Evolutionary conservation across 177 flowering plant genomes (phyloP).

Genomic region (Vitis hybrid): DNA sequence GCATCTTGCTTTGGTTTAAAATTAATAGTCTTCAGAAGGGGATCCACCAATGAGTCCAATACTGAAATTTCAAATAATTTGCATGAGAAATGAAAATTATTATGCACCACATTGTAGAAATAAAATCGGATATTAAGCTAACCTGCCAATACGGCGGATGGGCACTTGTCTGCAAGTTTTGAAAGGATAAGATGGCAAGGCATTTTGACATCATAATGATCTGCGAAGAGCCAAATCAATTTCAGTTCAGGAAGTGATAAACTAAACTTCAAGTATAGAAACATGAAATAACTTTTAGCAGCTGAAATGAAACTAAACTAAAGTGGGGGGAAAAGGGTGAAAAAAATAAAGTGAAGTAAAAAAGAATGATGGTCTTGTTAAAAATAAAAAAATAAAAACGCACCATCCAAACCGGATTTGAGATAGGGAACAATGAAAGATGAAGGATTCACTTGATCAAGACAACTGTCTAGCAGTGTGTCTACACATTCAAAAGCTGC

Average conservation of each 20-base stretch:
- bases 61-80: conserved; percentile 38
- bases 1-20: conserved; percentile 97
- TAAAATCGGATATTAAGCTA: conserved; percentile 10
- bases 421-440: conserved; percentile 95
- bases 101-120: neutral
- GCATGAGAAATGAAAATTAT: neutral
- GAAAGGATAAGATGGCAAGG: conserved; percentile 99
- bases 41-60: conserved; percentile 95
- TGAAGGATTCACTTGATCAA: conserved; percentile 98
- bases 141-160: conserved; percentile 97
- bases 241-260: neutral
- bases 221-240: conserved; percentile 40
- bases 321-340: neutral
- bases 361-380: neutral
- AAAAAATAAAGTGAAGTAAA: neutral
- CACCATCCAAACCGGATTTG: conserved; percentile 92
- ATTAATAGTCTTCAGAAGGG: conserved; percentile 88
- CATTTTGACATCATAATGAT: conserved; percentile 99
- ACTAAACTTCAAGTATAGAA: neutral
- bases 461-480: conserved; percentile 91
- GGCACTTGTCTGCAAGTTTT: conserved; percentile 95
- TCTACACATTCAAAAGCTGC: conserved; percentile 99
- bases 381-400: conserved; percentile 17
- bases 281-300: neutral
- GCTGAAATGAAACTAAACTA: neutral